Evolutionary conservation across 805 yeast species (phyloP).

Genomic region (Groenewaldozyma tartarivorans): DNA sequence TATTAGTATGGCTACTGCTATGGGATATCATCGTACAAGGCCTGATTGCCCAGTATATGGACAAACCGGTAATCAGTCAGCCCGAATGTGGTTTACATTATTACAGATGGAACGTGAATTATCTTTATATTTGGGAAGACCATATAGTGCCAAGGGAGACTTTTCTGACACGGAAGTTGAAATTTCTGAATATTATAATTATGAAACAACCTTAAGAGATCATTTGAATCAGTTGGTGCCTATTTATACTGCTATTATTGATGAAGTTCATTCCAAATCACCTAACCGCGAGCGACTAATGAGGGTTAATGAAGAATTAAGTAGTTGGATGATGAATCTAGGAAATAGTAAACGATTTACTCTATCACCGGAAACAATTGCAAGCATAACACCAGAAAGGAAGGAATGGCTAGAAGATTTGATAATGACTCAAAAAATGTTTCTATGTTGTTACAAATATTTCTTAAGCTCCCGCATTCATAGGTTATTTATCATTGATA

Average conservation of each 20-base stretch:
- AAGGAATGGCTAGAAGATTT: not conserved
- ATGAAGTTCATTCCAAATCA: conserved; percentile 5
- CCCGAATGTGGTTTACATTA: conserved; percentile 10
- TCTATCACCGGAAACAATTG: not conserved
- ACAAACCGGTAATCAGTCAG: not conserved
- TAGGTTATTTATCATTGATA: conserved; percentile 5
- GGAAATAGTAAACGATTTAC: not conserved
- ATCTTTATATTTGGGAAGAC: conserved; percentile 12
- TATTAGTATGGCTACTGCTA: conserved; percentile 34
- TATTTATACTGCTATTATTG: conserved; percentile 8
- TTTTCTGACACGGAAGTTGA: conserved; percentile 8
- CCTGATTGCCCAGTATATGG: not conserved
- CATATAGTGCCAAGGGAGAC: conserved; percentile 5
- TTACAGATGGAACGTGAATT: conserved; percentile 9
- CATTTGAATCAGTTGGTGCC: conserved; percentile 10
- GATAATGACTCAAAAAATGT: conserved; percentile 4
- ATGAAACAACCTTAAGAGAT: conserved; percentile 12
- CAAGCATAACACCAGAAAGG: not conserved
- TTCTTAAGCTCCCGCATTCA: conserved; percentile 14
- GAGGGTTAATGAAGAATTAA: conserved; percentile 9
- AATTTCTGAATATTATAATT: conserved; percentile 3
- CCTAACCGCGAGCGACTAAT: conserved; percentile 3
- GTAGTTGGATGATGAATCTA: conserved; percentile 9
- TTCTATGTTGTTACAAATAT: conserved; percentile 8
- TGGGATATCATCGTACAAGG: conserved; percentile 28